These are phyloP conservation scores for Phylloporus sp. DNA, from an alignment of 768 basidiomycete genomes.

Conservation along the genomic window DNA sequence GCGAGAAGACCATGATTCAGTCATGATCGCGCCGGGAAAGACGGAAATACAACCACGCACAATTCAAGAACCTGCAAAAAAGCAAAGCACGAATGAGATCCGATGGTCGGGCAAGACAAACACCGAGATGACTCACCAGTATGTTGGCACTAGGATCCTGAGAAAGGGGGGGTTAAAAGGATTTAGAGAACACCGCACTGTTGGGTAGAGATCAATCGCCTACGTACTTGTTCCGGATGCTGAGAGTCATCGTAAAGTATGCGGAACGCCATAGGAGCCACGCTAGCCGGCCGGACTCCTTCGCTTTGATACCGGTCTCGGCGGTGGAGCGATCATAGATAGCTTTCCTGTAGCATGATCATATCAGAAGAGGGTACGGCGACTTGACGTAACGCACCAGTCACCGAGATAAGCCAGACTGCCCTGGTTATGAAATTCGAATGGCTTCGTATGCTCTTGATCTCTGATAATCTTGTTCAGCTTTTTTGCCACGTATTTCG, in stretches of 20 bases:
- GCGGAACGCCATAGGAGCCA: conserved; percentile 81
- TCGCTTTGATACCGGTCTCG: conserved; percentile 45
- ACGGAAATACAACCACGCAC: conserved; percentile 33
- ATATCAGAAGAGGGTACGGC: conserved; percentile 1
- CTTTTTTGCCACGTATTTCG: conserved; percentile 57
- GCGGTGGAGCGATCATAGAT: conserved; percentile 63
- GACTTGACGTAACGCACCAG: conserved; percentile 41
- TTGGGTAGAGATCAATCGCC: conserved; percentile 4
- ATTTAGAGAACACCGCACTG: conserved; percentile 7
- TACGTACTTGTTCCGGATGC: conserved; percentile 62
- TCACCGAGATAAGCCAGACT: conserved; percentile 78
- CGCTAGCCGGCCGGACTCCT: conserved; percentile 62
- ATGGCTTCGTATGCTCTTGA: conserved; percentile 43
- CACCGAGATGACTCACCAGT: conserved; percentile 44
- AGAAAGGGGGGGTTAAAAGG: conserved; percentile 1
- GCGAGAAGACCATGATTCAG: conserved; percentile 10
- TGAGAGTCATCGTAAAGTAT: conserved; percentile 75
- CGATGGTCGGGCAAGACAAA: conserved; percentile 5
- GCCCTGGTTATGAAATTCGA: conserved; percentile 68
- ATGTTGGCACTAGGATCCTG: conserved; percentile 63
- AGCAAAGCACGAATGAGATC: conserved; percentile 11
- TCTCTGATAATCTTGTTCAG: conserved; percentile 61
- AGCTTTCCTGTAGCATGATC: conserved; percentile 51
- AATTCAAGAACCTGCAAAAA: conserved; percentile 60
- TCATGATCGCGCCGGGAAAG: conserved; percentile 7